phyloP scores from a whole-genome alignment of 2,329 filamentous ascomycete genomes.

The Aspergillus sp. region DNA sequence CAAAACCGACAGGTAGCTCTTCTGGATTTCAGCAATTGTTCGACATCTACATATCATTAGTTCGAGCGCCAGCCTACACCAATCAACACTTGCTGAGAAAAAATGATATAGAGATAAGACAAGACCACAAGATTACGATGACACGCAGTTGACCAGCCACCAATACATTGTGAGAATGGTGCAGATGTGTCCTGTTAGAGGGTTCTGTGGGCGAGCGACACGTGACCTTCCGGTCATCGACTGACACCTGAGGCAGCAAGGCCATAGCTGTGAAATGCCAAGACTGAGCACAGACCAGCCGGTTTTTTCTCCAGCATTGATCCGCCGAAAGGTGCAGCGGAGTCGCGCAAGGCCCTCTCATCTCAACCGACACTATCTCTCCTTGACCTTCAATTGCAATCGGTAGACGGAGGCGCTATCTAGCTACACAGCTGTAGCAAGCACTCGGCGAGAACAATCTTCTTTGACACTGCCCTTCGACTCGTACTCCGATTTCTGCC shows the following conservation, averaged over 20 bases:
- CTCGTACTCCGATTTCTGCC: background rate
- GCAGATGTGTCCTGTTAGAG: no score
- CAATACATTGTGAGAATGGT: no score
- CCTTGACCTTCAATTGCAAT: background rate
- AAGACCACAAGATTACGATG: no score
- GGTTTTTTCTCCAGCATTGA: constrained; percentile 22
- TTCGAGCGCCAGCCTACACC: no score
- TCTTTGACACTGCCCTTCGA: background rate
- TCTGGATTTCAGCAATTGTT: constrained; percentile 31
- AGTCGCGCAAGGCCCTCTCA: background rate
- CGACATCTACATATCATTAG: constrained; percentile 20
- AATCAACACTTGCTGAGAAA: no score
- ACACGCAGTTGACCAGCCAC: no score
- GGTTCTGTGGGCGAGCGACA: no score
- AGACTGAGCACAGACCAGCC: constrained; percentile 24
- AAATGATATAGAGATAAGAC: no score
- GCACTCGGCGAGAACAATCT: background rate
- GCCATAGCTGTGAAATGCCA: background rate
- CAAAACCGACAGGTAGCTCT: constrained; percentile 26
- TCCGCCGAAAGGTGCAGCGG: constrained; percentile 17
- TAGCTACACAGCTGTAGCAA: background rate
- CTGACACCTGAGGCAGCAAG: no score
- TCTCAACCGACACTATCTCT: background rate
- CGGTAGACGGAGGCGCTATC: background rate
- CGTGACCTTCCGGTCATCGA: no score